phyloP scores from a whole-genome alignment of 2,329 filamentous ascomycete species.

The Fusarium falciforme region DNA sequence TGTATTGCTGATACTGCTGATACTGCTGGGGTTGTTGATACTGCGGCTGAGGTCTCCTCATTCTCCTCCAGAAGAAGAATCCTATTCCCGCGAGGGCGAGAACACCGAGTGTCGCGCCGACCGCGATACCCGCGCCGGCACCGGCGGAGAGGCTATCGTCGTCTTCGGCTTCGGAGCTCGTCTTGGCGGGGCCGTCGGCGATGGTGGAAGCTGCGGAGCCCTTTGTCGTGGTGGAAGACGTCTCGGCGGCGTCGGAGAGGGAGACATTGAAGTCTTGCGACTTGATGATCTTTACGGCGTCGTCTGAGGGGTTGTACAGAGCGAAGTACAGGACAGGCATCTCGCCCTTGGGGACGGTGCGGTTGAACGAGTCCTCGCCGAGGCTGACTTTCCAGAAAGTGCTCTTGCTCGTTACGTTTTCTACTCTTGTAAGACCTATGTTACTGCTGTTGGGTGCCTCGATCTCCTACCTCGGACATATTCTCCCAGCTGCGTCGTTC shows the following conservation, averaged over 20 bases:
- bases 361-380: not conserved
- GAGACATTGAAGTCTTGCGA: conserved; percentile 14
- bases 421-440: not conserved
- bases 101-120: not conserved
- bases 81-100: conserved; percentile 1
- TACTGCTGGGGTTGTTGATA: not conserved
- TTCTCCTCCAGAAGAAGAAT: conserved; percentile 10
- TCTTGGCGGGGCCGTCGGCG: not conserved
- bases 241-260: not conserved
- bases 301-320: not conserved
- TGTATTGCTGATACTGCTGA: not conserved
- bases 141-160: not conserved
- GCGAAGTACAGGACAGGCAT: conserved; percentile 12
- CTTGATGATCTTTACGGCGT: not conserved
- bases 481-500: not conserved
- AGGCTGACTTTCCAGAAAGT: conserved; percentile 5
- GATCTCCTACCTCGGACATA: conserved; percentile 1
- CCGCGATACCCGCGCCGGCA: conserved; percentile 8
- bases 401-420: conserved; percentile 9
- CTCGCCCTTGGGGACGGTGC: not conserved
- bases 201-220: not conserved
- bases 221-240: not conserved
- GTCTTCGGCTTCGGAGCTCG: not conserved
- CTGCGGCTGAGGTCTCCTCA: not conserved
- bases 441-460: not conserved